These are phyloP conservation scores for Pseudopithomyces maydicus DNA, from an alignment of 2,329 filamentous ascomycete genomes.

Conservation along the genomic window DNA sequence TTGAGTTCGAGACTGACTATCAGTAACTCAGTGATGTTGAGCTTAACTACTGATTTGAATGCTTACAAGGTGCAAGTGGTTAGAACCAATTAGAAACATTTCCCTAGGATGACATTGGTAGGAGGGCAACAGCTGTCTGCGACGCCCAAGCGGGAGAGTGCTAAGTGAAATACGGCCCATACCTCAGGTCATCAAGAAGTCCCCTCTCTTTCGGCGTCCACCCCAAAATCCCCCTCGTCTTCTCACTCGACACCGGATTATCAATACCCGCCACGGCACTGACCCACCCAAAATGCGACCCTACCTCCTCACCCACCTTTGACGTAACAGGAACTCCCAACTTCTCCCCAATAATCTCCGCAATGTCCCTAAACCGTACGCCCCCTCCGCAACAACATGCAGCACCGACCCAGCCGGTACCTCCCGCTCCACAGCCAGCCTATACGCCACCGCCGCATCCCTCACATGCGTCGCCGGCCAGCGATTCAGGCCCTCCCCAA, in stretches of 20 bases:
- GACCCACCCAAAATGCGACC: slow-evolving; percentile 36
- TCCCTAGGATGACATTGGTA: not conserved
- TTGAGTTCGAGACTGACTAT: no score
- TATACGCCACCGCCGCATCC: slow-evolving; percentile 47
- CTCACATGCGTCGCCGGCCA: slow-evolving; percentile 46
- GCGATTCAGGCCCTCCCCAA: slow-evolving; percentile 33
- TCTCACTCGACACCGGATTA: slow-evolving; percentile 43
- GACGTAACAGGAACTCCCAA: slow-evolving; percentile 39
- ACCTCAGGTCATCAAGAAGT: slow-evolving; percentile 38
- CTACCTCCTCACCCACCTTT: slow-evolving; percentile 35
- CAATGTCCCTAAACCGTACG: slow-evolving; percentile 45
- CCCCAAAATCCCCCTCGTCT: slow-evolving; percentile 43
- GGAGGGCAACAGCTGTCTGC: not conserved
- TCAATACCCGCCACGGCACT: slow-evolving; percentile 25
- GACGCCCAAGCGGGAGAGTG: not conserved
- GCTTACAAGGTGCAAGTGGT: no score
- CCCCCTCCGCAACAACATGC: slow-evolving; percentile 43
- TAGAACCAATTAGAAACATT: not conserved
- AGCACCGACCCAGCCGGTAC: slow-evolving; percentile 41
- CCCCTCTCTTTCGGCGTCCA: slow-evolving; percentile 36
- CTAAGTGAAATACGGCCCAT: not conserved
- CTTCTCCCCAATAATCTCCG: slow-evolving; percentile 40
- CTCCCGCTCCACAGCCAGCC: slow-evolving; percentile 46
- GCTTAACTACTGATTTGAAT: no score
- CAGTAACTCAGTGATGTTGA: no score